Percentiles rank a stretch among this genome's conserved stretches.
Conservation (phyloP, 2,329 filamentous ascomycete species). For the Aspergillus quadrilineatus region DNA sequence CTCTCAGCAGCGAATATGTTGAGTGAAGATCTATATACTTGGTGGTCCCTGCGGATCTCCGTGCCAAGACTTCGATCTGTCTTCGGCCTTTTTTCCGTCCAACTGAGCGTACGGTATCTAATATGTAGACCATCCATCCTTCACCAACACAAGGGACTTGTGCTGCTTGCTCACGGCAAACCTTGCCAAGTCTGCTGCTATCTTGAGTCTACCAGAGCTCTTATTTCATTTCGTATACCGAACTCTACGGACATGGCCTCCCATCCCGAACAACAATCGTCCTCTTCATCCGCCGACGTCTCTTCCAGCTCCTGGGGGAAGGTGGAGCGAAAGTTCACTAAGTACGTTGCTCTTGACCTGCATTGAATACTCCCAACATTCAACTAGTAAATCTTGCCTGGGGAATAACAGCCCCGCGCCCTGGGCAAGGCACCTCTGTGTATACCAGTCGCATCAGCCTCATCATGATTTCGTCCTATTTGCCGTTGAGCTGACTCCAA, state of each 20-base stretch:
- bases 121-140: background rate
- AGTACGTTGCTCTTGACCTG: conserved; percentile 45
- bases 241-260: conserved; percentile 14
- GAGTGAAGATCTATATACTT: too few species aligned
- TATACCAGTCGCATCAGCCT: background rate
- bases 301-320: conserved; percentile 56
- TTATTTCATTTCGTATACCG: background rate
- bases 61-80: conserved; percentile 29
- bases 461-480: background rate
- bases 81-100: conserved; percentile 11
- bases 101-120: background rate
- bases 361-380: background rate
- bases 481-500: background rate
- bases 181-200: background rate
- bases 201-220: background rate
- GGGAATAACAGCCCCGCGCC: too few species aligned
- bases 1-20: background rate
- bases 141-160: background rate
- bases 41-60: conserved; percentile 17
- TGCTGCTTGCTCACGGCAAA: background rate
- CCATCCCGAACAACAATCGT: conserved; percentile 16
- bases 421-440: background rate
- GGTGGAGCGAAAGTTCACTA: conserved; percentile 61
- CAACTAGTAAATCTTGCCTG: background rate
- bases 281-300: conserved; percentile 40